Conservation (phyloP, 1,139 yeast species). For the Blastobotrys capitulatus region DNA sequence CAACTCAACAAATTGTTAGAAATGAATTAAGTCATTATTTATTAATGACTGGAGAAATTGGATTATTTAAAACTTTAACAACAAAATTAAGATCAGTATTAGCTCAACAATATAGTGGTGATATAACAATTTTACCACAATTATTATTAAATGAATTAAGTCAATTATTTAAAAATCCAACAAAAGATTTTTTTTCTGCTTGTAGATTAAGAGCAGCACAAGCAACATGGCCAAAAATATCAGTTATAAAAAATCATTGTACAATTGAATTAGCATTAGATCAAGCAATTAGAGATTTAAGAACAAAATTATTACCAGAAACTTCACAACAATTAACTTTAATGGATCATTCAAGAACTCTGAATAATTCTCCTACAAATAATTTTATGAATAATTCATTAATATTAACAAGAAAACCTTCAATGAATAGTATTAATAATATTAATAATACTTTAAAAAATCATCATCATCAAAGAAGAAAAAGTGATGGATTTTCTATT, state of each 20-base stretch:
- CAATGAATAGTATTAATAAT: not conserved
- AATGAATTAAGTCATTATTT: conserved; percentile 76
- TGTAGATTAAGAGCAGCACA: conserved; percentile 78
- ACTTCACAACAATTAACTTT: not conserved
- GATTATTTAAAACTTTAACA: conserved; percentile 65
- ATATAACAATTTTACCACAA: conserved; percentile 85
- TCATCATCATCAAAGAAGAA: conserved; percentile 12
- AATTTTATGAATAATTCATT: not conserved
- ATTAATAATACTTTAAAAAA: too few species aligned
- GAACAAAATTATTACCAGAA: conserved; percentile 50
- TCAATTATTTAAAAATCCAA: conserved; percentile 71
- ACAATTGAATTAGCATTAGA: conserved; percentile 85
- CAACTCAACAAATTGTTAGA: conserved; percentile 53
- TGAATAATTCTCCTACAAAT: not conserved
- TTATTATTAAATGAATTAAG: conserved; percentile 52
- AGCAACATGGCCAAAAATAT: conserved; percentile 89
- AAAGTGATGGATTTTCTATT: conserved; percentile 13
- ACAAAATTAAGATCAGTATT: conserved; percentile 70
- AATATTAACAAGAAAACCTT: not conserved
- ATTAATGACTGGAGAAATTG: conserved; percentile 67
- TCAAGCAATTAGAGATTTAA: conserved; percentile 59
- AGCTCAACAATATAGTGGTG: conserved; percentile 87
- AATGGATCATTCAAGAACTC: not conserved
- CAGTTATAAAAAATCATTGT: conserved; percentile 81
- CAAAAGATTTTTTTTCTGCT: conserved; percentile 63